Evolutionary conservation across 495 filamentous ascomycete genomes (phyloP).

Genomic region (Aspergillus cavernicola): DNA sequence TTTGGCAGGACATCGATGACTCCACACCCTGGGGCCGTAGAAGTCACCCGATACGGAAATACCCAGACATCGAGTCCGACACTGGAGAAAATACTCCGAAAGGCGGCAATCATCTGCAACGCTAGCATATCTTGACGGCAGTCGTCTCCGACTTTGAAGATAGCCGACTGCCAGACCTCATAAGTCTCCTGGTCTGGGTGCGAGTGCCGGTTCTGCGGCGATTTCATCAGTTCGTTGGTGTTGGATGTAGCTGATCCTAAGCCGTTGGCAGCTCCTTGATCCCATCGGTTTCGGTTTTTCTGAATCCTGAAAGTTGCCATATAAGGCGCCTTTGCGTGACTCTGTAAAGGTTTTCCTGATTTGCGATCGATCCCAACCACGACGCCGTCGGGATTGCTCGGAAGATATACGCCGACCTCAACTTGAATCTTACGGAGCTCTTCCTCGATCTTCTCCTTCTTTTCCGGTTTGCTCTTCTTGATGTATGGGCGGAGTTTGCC

Average conservation of each 20-base stretch:
- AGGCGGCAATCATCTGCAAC: conserved; percentile 95
- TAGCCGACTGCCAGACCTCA: conserved; percentile 97
- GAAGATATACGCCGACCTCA: conserved; percentile 94
- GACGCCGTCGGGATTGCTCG: conserved; percentile 93
- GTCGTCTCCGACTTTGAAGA: conserved; percentile 99
- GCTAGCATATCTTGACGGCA: conserved; percentile 96
- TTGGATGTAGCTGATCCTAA: conserved; percentile 32
- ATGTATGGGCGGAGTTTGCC: conserved; percentile 94
- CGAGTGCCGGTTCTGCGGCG: conserved; percentile 35
- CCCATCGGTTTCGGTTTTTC: conserved; percentile 57
- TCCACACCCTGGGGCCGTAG: conserved; percentile 96
- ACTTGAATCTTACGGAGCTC: conserved; percentile 95
- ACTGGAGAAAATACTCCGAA: conserved; percentile 90
- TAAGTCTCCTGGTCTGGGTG: conserved; percentile 51
- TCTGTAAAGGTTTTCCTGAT: conserved; percentile 94
- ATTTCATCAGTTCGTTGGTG: conserved; percentile 48
- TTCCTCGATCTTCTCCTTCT: conserved; percentile 99
- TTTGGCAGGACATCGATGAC: conserved; percentile 98
- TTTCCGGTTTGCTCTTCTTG: conserved; percentile 88
- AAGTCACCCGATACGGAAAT: conserved; percentile 94
- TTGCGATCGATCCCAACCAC: conserved; percentile 98
- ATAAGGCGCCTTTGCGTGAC: conserved; percentile 95
- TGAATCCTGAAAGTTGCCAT: conserved; percentile 98
- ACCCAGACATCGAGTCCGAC: conserved; percentile 96
- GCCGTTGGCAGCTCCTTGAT: conserved; percentile 18